phyloP scores from a whole-genome alignment of 108 stramenopile species.

The Nitzschia sp. region DNA sequence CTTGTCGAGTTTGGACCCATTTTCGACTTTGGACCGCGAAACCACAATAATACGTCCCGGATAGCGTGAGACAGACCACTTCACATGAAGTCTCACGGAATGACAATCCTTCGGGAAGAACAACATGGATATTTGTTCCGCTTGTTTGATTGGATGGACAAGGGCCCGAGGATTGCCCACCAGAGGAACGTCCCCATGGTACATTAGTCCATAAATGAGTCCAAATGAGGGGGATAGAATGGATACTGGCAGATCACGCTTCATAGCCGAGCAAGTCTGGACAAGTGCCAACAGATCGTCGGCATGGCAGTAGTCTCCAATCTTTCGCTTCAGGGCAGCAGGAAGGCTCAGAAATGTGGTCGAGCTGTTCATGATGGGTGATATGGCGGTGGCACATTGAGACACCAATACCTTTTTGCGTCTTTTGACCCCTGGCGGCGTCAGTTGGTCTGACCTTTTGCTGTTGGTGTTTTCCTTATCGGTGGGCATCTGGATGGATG shows the following conservation, averaged over 20 bases:
- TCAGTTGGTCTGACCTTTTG: too few relatives aligned
- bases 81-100: not conserved
- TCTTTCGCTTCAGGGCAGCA: not conserved
- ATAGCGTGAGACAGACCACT: not conserved
- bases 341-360: not conserved
- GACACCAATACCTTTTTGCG: too few relatives aligned
- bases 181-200: too few relatives aligned
- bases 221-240: not conserved
- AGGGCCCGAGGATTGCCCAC: not conserved
- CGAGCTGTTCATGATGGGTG: not conserved
- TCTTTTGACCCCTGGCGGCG: too few relatives aligned
- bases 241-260: not conserved
- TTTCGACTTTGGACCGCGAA: not conserved
- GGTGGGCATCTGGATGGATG: not conserved
- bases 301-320: not conserved
- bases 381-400: not conserved
- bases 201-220: not conserved
- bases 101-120: constrained; percentile 2
- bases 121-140: not conserved
- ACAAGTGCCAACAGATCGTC: not conserved
- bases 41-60: not conserved
- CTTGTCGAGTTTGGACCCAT: not conserved
- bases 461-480: not conserved
- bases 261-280: not conserved
- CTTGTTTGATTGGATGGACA: not conserved